These are phyloP conservation scores for Bisporella sp. DNA, from an alignment of 2,329 filamentous ascomycete genomes.

Conservation along the genomic window DNA sequence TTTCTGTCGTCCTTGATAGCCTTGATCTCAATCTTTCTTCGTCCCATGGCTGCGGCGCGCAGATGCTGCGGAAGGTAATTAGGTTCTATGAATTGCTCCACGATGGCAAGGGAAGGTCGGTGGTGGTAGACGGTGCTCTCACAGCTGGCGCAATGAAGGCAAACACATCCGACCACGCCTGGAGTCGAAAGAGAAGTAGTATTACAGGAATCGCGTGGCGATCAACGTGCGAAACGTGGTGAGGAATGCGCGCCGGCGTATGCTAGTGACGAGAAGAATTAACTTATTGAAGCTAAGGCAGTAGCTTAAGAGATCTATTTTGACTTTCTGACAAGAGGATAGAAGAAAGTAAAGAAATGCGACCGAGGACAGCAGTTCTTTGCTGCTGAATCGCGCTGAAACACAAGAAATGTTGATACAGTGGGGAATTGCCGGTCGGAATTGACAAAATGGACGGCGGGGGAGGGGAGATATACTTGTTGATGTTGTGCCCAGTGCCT, in stretches of 20 bases:
- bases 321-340: background rate
- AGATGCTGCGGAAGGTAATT: constrained; percentile 19
- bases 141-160: background rate
- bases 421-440: no score
- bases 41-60: constrained; percentile 62
- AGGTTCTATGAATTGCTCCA: constrained; percentile 23
- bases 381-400: no score
- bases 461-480: no score
- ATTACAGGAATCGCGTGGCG: constrained; percentile 7
- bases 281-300: no score
- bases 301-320: no score
- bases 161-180: background rate
- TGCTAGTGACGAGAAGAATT: no score
- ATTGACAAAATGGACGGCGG: no score
- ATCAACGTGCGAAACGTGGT: background rate
- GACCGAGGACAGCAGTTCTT: background rate
- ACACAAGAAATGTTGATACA: no score
- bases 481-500: no score
- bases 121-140: background rate
- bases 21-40: constrained; percentile 99
- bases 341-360: constrained; percentile 1
- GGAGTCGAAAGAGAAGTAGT: constrained; percentile 11
- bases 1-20: constrained; percentile 98
- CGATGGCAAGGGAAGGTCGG: constrained; percentile 12
- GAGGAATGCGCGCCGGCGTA: background rate